Evolutionary conservation across 257 asterid genomes (phyloP).

Genomic region (Ligustrum vulgare): DNA sequence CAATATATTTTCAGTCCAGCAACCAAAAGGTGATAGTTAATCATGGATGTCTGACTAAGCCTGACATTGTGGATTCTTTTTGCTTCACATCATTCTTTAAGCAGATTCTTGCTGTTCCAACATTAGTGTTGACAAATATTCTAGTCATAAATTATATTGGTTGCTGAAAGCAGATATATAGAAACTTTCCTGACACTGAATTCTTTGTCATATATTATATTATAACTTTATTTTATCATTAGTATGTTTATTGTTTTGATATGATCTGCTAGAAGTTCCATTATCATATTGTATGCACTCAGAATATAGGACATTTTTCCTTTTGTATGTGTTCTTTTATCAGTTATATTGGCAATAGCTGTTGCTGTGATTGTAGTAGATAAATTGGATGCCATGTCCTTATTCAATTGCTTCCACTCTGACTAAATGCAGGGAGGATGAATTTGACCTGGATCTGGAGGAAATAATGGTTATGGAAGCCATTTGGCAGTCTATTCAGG

Average conservation of each 20-base stretch:
- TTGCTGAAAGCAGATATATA: background rate
- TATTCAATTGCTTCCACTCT: conserved; percentile 19
- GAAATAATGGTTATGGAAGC: conserved; percentile 99
- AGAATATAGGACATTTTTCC: background rate
- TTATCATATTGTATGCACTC: background rate
- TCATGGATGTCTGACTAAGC: background rate
- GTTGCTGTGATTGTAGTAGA: background rate
- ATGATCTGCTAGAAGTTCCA: background rate
- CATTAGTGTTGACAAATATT: background rate
- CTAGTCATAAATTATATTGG: background rate
- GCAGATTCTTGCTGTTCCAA: background rate
- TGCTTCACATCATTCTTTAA: background rate
- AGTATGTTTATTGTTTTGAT: background rate
- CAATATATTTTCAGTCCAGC: background rate
- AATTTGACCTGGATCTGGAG: conserved; percentile 93
- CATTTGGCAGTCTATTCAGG: conserved; percentile 98
- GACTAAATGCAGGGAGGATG: conserved; percentile 70
- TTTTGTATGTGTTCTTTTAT: background rate
- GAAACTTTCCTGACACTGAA: background rate
- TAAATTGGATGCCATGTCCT: conserved; percentile 4
- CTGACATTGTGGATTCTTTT: background rate
- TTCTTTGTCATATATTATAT: background rate
- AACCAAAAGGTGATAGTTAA: background rate
- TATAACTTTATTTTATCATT: too few relatives aligned
- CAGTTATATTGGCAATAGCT: background rate